phyloP scores from a whole-genome alignment of 495 filamentous ascomycete species.

The Annulohypoxylon maeteangense region DNA sequence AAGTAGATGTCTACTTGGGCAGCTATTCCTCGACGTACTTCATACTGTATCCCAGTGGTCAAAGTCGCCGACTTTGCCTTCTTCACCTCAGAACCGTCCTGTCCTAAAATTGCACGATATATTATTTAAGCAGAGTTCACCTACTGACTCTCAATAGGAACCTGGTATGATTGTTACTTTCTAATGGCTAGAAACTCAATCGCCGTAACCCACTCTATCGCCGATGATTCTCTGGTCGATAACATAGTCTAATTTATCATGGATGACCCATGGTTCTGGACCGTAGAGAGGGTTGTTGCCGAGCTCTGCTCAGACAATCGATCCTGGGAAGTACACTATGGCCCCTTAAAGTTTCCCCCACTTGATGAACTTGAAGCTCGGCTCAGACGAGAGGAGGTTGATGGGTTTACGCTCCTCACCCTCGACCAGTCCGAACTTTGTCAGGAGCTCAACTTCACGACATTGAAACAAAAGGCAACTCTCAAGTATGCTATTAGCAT shows the following conservation, averaged over 20 bases:
- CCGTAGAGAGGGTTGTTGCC: constrained; percentile 69
- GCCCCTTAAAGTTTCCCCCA: constrained; percentile 59
- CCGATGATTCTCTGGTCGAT: too few species aligned
- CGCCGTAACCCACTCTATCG: background rate
- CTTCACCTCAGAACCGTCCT: too few species aligned
- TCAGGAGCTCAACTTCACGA: constrained; percentile 47
- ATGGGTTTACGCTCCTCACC: constrained; percentile 69
- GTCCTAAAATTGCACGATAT: background rate
- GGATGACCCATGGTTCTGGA: constrained; percentile 75
- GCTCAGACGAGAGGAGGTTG: constrained; percentile 68
- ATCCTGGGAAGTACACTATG: constrained; percentile 53
- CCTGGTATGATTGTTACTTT: background rate
- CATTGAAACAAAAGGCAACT: constrained; percentile 48
- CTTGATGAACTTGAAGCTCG: constrained; percentile 58
- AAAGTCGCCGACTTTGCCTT: background rate
- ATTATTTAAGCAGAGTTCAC: background rate
- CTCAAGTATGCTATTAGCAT: constrained; percentile 46
- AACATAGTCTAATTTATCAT: constrained; percentile 26
- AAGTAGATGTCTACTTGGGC: too few species aligned
- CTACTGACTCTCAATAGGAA: background rate
- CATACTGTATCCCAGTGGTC: background rate
- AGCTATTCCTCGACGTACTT: background rate
- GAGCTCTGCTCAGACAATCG: constrained; percentile 68
- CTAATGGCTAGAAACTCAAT: background rate
- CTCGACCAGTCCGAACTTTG: constrained; percentile 49